Evolutionary conservation across 768 basidiomycete genomes (phyloP).

Genomic region (Suillus variegatus): DNA sequence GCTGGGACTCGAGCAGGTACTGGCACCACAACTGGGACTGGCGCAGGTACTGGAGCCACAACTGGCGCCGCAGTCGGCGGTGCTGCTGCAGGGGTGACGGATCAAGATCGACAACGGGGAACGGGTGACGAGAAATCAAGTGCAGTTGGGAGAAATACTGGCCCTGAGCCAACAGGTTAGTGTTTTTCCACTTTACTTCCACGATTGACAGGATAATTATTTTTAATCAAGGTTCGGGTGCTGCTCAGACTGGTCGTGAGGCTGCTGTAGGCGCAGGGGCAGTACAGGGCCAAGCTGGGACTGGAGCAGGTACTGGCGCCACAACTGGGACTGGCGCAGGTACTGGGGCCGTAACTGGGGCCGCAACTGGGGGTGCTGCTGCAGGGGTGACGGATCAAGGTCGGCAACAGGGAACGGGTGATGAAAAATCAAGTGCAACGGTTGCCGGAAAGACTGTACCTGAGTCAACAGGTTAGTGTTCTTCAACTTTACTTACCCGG

Average conservation of each 20-base stretch:
- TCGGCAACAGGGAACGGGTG: not conserved
- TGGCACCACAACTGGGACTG: not conserved
- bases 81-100: not conserved
- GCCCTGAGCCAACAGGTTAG: not conserved
- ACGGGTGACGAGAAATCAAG: not conserved
- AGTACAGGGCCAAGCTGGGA: not conserved
- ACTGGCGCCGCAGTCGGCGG: not conserved
- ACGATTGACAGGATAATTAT: not conserved
- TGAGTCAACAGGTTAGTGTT: not conserved
- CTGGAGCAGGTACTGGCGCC: not conserved
- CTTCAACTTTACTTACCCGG: too few relatives aligned
- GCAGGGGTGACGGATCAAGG: not conserved
- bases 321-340: too few relatives aligned
- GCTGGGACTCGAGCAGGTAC: not conserved
- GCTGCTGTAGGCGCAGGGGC: not conserved
- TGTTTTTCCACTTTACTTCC: not conserved
- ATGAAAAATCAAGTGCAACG: not conserved
- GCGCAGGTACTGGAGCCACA: too few relatives aligned
- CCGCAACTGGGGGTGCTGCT: not conserved
- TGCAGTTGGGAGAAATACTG: not conserved
- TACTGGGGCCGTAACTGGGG: not conserved
- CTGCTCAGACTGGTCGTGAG: not conserved
- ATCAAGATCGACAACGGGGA: not conserved
- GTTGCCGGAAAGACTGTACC: not conserved
- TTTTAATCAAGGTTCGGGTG: not conserved